A percentile compares a stretch with the other conserved stretches of the same genome.
Evolutionary conservation across 495 filamentous ascomycete species (phyloP).

Genomic region (Aspergillus campestris): DNA sequence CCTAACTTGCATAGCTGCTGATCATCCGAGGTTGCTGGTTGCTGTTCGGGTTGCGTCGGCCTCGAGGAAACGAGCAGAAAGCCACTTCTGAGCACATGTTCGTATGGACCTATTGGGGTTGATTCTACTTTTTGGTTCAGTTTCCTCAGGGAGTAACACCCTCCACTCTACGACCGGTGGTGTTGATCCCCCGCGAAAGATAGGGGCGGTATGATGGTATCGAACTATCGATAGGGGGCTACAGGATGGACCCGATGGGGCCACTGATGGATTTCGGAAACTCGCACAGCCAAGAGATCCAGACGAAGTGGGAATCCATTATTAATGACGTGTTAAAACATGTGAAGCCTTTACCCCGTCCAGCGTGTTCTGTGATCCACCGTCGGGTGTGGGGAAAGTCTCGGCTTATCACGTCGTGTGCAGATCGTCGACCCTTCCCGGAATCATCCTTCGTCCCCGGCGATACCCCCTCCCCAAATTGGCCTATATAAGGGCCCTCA

Average conservation of each 20-base stretch:
- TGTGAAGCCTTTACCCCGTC: constrained; percentile 10
- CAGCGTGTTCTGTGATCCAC: constrained; percentile 11
- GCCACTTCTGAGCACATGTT: neutral
- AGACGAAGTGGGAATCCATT: constrained; percentile 8
- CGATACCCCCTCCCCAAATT: constrained; percentile 22
- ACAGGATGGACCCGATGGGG: neutral
- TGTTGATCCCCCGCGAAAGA: too few relatives aligned
- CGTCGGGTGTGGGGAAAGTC: constrained; percentile 16
- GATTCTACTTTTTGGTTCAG: neutral
- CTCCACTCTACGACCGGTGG: too few relatives aligned
- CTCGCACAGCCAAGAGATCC: constrained; percentile 9
- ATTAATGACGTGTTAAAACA: constrained; percentile 17
- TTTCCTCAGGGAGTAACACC: neutral
- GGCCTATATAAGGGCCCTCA: constrained; percentile 29
- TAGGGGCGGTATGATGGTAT: too few relatives aligned
- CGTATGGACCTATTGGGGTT: neutral
- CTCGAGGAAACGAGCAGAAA: constrained; percentile 9
- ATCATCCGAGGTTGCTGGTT: constrained; percentile 29
- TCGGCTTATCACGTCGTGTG: constrained; percentile 17
- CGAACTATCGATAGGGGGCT: neutral
- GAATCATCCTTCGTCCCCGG: constrained; percentile 16
- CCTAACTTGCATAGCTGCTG: constrained; percentile 28
- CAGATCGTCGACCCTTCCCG: constrained; percentile 13
- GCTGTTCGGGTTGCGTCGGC: constrained; percentile 23
- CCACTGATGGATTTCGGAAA: neutral